A percentile compares a stretch with the other conserved stretches of the same genome.
Conservation (phyloP, 2,329 filamentous ascomycete genomes). For the Colletotrichum kahawae region DNA sequence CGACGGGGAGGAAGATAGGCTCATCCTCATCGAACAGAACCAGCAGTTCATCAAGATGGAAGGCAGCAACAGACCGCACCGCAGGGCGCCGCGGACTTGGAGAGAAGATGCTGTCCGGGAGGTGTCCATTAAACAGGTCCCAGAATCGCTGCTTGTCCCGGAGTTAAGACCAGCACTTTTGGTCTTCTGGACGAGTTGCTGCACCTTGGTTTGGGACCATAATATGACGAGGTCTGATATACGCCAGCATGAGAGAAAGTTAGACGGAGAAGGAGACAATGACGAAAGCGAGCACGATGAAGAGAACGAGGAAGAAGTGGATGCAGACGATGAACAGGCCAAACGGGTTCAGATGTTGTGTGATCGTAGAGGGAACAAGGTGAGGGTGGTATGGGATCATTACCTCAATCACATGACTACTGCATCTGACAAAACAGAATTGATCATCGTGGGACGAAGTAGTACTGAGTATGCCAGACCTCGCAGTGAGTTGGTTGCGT, state of each 20-base stretch:
- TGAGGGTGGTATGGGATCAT: neutral
- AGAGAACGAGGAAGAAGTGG: neutral
- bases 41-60: neutral
- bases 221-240: neutral
- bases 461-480: neutral
- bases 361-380: neutral
- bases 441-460: neutral
- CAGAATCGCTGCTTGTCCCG: neutral
- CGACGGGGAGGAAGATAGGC: neutral
- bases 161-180: neutral
- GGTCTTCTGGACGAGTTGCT: neutral
- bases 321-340: neutral
- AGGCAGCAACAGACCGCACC: rapidly evolving
- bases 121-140: neutral
- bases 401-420: neutral
- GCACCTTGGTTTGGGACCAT: neutral
- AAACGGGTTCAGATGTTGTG: neutral
- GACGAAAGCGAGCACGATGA: neutral
- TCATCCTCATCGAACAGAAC: neutral
- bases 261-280: neutral
- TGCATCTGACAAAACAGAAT: neutral
- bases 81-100: neutral
- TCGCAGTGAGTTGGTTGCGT: neutral
- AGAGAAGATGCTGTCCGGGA: rapidly evolving
- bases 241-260: neutral